phyloP scores from a whole-genome alignment of 73 alveolate species.

The Urostyla sp. region DNA sequence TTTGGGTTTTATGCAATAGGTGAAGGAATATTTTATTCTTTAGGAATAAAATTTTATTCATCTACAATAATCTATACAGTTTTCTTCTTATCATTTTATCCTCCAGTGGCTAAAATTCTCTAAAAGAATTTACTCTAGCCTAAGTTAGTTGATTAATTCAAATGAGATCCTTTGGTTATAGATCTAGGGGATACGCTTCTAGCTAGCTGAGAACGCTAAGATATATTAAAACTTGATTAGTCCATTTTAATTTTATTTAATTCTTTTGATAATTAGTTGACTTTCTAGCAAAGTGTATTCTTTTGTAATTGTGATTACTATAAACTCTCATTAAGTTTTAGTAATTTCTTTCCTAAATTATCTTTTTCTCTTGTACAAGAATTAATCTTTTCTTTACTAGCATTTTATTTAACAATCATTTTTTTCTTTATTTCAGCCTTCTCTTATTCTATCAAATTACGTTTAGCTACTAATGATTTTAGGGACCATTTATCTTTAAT shows the following conservation, averaged over 20 bases:
- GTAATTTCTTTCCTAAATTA: constrained; percentile 8
- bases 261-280: constrained; percentile 2
- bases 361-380: constrained; percentile 23
- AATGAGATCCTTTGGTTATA: too few relatives aligned
- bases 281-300: background rate
- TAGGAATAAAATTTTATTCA: too few relatives aligned
- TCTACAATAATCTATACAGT: too few relatives aligned
- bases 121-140: too few relatives aligned
- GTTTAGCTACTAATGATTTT: constrained; percentile 27
- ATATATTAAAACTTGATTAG: background rate
- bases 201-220: background rate
- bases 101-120: too few relatives aligned
- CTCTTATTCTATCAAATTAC: constrained; percentile 24
- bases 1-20: too few relatives aligned
- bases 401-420: background rate
- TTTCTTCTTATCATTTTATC: too few relatives aligned
- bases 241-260: background rate
- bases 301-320: constrained; percentile 9
- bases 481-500: constrained; percentile 38
- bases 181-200: constrained; percentile 44
- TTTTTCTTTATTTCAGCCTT: constrained; percentile 24
- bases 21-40: too few relatives aligned
- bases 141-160: too few relatives aligned
- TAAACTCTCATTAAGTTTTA: constrained; percentile 1
- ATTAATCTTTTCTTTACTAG: background rate